phyloP scores from a whole-genome alignment of 257 asterid genomes.

The Fraxinus quadrangulata region DNA sequence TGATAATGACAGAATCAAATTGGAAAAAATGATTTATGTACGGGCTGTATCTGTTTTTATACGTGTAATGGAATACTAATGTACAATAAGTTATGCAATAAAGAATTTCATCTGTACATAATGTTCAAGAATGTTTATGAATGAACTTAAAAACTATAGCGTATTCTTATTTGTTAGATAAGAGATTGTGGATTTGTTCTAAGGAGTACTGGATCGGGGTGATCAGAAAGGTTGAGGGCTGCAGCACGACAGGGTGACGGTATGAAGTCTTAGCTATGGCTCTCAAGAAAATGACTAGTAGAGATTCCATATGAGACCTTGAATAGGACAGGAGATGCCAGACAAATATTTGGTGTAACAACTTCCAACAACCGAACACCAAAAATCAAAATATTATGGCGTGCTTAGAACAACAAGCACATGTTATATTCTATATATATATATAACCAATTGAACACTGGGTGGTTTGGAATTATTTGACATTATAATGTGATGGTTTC shows the following conservation, averaged over 20 bases:
- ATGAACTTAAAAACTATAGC: background rate
- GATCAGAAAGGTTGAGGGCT: background rate
- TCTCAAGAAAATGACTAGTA: background rate
- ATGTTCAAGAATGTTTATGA: too few relatives aligned
- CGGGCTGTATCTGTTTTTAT: background rate
- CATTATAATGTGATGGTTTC: conserved; percentile 28
- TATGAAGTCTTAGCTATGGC: background rate
- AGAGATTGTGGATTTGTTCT: background rate
- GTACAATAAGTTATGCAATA: background rate
- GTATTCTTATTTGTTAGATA: background rate
- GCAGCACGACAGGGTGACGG: background rate
- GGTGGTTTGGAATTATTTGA: conserved; percentile 28
- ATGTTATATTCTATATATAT: background rate
- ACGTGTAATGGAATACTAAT: background rate
- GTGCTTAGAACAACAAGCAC: conserved; percentile 27
- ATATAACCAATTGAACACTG: conserved; percentile 14
- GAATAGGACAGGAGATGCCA: conserved; percentile 37
- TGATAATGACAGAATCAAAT: too few relatives aligned
- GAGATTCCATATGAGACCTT: conserved; percentile 18
- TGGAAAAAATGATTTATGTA: too few relatives aligned
- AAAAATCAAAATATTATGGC: conserved; percentile 32
- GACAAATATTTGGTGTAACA: conserved; percentile 51
- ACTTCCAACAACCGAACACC: conserved; percentile 58
- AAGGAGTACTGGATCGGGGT: background rate
- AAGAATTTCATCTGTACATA: too few relatives aligned